These are phyloP conservation scores for Picocystis sp. DNA, from an alignment of 163 green algal genomes.

Conservation along the genomic window DNA sequence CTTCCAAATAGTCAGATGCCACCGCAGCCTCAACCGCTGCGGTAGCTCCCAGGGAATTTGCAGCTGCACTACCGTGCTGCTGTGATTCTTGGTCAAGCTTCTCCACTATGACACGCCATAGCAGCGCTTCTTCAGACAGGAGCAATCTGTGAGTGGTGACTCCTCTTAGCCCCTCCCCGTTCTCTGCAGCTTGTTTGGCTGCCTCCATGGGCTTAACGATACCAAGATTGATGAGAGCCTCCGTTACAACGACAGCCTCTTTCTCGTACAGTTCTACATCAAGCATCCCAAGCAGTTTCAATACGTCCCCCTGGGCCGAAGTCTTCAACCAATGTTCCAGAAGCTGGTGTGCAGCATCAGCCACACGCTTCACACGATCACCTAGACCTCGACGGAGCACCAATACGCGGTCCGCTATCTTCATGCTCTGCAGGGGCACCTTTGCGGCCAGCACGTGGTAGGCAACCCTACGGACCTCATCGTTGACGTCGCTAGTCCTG, in stretches of 20 bases:
- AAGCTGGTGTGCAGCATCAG: conserved; percentile 5
- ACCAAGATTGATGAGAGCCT: conserved; percentile 5
- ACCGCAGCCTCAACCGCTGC: conserved; percentile 6
- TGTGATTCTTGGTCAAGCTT: conserved; percentile 1
- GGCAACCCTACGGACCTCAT: conserved; percentile 15
- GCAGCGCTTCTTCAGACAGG: conserved; percentile 13
- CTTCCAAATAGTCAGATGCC: conserved; percentile 8
- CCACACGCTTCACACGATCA: conserved; percentile 7
- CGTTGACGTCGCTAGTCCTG: conserved; percentile 13
- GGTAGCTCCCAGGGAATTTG: neutral
- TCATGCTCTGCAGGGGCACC: conserved; percentile 7
- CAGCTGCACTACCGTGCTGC: conserved; percentile 2
- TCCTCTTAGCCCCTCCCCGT: neutral
- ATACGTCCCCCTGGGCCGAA: conserved; percentile 1
- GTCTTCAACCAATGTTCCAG: conserved; percentile 14
- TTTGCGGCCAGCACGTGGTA: conserved; percentile 17
- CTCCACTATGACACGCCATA: conserved; percentile 11
- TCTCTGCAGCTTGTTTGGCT: conserved; percentile 2
- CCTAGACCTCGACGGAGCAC: conserved; percentile 9
- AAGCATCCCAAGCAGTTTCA: conserved; percentile 9
- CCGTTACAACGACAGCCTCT: conserved; percentile 4
- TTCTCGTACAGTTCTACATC: conserved; percentile 16
- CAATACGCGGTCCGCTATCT: conserved; percentile 10
- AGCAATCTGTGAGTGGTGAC: neutral
- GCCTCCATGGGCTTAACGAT: conserved; percentile 12